Percentiles rank a stretch among this genome's conserved stretches.
phyloP scores from a whole-genome alignment of 2,329 filamentous ascomycete species.

The Stemphylium vesicarium region DNA sequence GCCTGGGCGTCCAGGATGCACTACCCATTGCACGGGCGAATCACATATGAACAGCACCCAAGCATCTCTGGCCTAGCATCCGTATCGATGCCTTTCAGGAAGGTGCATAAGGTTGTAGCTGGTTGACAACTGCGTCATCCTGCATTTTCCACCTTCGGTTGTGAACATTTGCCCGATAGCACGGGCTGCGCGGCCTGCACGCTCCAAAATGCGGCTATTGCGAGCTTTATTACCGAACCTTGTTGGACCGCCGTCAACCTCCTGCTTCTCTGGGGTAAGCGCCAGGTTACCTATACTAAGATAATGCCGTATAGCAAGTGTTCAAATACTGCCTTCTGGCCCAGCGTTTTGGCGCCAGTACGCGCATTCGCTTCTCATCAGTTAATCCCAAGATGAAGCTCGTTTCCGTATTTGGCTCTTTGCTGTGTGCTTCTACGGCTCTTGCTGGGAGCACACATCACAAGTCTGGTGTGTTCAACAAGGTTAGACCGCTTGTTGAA shows the following conservation, averaged over 20 bases:
- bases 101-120: conserved; percentile 15
- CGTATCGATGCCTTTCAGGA: conserved; percentile 16
- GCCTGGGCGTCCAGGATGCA: neutral
- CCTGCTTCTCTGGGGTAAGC: conserved; percentile 30
- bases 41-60: conserved; percentile 4
- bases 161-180: conserved; percentile 3
- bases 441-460: conserved; percentile 36
- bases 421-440: conserved; percentile 41
- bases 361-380: conserved; percentile 10
- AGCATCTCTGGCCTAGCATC: neutral
- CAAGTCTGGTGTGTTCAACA: conserved; percentile 22
- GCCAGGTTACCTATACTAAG: conserved; percentile 8
- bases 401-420: conserved; percentile 30
- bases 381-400: conserved; percentile 41
- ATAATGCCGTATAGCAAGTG: conserved; percentile 17
- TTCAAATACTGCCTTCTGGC: conserved; percentile 26
- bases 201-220: neutral
- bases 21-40: conserved; percentile 6
- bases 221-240: conserved; percentile 1
- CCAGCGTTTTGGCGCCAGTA: neutral
- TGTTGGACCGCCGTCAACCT: conserved; percentile 1
- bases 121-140: conserved; percentile 16
- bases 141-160: conserved; percentile 6
- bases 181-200: conserved; percentile 4
- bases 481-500: conserved; percentile 35